These are phyloP conservation scores for Hippophae tibetana DNA, from an alignment of 306 rosid species.

Conservation along the genomic window DNA sequence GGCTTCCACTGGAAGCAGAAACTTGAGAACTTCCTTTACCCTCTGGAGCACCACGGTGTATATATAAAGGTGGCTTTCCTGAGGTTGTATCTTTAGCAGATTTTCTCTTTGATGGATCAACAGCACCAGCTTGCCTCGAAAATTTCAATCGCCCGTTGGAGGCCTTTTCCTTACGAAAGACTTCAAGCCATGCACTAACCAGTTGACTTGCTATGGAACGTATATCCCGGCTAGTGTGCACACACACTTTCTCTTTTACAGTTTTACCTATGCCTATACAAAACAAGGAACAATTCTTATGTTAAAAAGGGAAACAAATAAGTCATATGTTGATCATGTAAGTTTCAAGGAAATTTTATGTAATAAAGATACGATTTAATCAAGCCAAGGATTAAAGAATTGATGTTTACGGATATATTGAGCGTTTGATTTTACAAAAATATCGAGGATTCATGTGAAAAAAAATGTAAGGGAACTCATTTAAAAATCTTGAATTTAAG, in stretches of 20 bases:
- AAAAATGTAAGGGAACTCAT: too few species aligned
- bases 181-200: slow-evolving; percentile 96
- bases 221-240: slow-evolving; percentile 98
- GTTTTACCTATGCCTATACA: slow-evolving; percentile 92
- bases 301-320: too few species aligned
- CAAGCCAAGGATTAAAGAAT: too few species aligned
- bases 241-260: slow-evolving; percentile 96
- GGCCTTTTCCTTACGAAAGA: slow-evolving; percentile 93
- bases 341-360: too few species aligned
- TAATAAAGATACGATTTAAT: too few species aligned
- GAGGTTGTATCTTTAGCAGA: slow-evolving; percentile 49
- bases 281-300: slow-evolving; percentile 12
- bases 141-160: slow-evolving; percentile 66
- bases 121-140: slow-evolving; percentile 48
- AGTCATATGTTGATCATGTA: too few species aligned
- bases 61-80: slow-evolving; percentile 75
- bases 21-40: slow-evolving; percentile 44
- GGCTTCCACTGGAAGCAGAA: slow-evolving; percentile 47
- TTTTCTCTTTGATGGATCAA: slow-evolving; percentile 66
- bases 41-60: slow-evolving; percentile 48
- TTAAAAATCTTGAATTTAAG: too few species aligned
- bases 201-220: slow-evolving; percentile 97
- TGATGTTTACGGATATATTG: too few species aligned
- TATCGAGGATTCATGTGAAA: too few species aligned
- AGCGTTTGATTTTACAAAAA: too few species aligned